Evolutionary conservation across 208 protist genomes (phyloP), one percentile per base, ranked within the genome.

Genomic region (Leishmania martiniquensis): DNA sequence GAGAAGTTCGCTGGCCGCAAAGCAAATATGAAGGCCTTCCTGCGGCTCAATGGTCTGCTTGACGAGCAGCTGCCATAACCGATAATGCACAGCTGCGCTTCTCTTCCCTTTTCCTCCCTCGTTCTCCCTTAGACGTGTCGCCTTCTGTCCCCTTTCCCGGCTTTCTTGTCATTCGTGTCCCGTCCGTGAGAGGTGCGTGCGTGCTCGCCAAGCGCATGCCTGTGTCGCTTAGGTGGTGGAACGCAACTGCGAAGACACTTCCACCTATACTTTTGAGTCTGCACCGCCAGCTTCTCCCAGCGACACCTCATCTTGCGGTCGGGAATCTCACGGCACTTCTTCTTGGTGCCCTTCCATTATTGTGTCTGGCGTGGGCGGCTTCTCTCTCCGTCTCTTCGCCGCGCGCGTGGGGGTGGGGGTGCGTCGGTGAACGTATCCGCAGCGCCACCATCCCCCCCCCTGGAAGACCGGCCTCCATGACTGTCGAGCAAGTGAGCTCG

Each of bases 11-110:
- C 84, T 1, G 81, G 81, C 6, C 68, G 80, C 25, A 84, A 82
- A 63, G 78, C 88, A 6, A 72, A 32, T 72, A 78, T 91, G 52
- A 75, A 70, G 52, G 70, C 88, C 29, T 87, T 88, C 51, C 60
- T 91, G 42, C 84, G 84, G 37, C 73, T 72, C 37, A 37, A 45
- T 32, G 75, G 75, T 25, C 75, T 78, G 15, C 52, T 78, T n/a
- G 75, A 66, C 17, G 6, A 72, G 67, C 57, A 60, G 54, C 1
- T 0, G 5, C 25, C 4, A 29, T 17, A 10, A 1, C 22, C 13
- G 2, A 15, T 63, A 4, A 17, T 4, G 59, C 0, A 13, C 59
- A 12, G 9, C 32, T 9, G 10, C 1, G 32, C 32, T 17, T 42
- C 32, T 39, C 7, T 10, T 65, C 29, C 29, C 29, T 37, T 3